Conservation (phyloP, 129 eudicot species). For the Saussurea involucrata region DNA sequence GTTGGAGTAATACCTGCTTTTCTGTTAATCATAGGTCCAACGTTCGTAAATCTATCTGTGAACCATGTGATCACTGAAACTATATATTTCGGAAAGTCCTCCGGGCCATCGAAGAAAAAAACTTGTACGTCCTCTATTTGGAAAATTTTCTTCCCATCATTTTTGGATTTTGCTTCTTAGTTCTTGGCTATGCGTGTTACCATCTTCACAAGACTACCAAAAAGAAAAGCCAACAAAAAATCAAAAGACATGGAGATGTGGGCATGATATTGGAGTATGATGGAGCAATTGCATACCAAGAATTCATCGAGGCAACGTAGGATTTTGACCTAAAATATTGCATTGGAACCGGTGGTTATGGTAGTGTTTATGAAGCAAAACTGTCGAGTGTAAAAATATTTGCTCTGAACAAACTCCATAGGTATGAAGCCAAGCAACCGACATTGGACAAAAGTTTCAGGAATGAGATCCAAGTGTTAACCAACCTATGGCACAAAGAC, state of each 20-base stretch:
- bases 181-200: neutral
- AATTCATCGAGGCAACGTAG: neutral
- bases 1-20: neutral
- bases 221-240: too few relatives aligned
- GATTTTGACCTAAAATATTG: neutral
- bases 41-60: neutral
- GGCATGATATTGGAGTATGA: neutral
- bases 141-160: neutral
- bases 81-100: too few relatives aligned
- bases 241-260: too few relatives aligned
- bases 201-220: too few relatives aligned
- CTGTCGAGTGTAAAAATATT: neutral
- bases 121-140: neutral
- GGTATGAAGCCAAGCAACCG: neutral
- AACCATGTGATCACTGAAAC: neutral
- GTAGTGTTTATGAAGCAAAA: slow-evolving; percentile 4
- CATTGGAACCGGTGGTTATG: slow-evolving; percentile 14
- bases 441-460: neutral
- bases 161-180: neutral
- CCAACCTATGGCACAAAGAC: slow-evolving; percentile 1
- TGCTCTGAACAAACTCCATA: neutral
- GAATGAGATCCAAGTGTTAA: neutral
- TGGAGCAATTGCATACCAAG: neutral
- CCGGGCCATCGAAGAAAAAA: neutral
- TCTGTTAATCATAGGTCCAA: neutral